Evolutionary conservation across 495 filamentous ascomycete species (phyloP).

Genomic region (Penicillium cataractarum): DNA sequence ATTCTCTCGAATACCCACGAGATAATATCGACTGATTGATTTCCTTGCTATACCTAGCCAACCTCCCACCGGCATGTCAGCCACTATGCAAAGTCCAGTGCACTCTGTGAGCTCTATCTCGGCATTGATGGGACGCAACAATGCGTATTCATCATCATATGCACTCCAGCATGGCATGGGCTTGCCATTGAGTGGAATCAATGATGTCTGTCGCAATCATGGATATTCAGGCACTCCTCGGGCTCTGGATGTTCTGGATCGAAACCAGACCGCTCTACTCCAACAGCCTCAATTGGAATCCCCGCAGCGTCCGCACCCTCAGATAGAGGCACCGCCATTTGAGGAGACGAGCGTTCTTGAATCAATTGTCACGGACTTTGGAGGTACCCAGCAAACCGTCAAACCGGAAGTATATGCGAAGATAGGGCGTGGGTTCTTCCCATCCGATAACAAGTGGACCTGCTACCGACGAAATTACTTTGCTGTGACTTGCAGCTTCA

Average conservation of each 20-base stretch:
- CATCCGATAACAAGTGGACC: constrained; percentile 86
- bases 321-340: constrained; percentile 58
- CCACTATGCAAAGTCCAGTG: constrained; percentile 35
- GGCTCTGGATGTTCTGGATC: constrained; percentile 40
- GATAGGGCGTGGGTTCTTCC: constrained; percentile 93
- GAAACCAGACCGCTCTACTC: constrained; percentile 36
- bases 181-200: constrained; percentile 37
- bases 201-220: constrained; percentile 38
- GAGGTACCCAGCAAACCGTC: constrained; percentile 51
- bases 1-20: background rate
- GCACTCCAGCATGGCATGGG: constrained; percentile 38
- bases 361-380: constrained; percentile 57
- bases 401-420: constrained; percentile 79
- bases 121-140: constrained; percentile 38
- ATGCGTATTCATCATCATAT: constrained; percentile 42
- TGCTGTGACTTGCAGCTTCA: constrained; percentile 81
- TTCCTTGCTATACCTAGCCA: constrained; percentile 31
- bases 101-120: constrained; percentile 32
- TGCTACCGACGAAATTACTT: constrained; percentile 97
- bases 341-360: constrained; percentile 59
- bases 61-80: constrained; percentile 42
- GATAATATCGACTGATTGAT: constrained; percentile 22
- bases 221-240: constrained; percentile 43
- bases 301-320: constrained; percentile 35
- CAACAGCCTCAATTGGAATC: constrained; percentile 38